These are phyloP conservation scores for Agrocybe pediades DNA, from an alignment of 768 basidiomycete genomes.

Conservation along the genomic window DNA sequence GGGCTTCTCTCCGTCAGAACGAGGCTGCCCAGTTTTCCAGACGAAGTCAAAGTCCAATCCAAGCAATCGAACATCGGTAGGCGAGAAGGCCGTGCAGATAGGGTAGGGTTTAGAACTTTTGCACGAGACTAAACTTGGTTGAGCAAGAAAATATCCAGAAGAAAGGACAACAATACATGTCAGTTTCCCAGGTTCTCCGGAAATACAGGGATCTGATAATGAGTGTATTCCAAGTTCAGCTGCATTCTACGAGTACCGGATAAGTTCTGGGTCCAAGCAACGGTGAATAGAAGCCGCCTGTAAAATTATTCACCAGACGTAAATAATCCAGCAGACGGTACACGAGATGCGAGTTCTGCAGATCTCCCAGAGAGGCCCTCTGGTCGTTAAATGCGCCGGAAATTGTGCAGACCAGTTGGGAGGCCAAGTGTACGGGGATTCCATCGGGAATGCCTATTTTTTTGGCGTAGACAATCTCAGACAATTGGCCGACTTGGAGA, in stretches of 20 bases:
- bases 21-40: constrained; percentile 20
- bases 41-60: constrained; percentile 25
- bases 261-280: constrained; percentile 3
- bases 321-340: constrained; percentile 53
- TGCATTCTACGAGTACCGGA: constrained; percentile 50
- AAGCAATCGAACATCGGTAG: constrained; percentile 14
- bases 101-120: constrained; percentile 38
- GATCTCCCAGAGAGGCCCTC: constrained; percentile 35
- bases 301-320: constrained; percentile 36
- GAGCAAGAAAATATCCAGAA: constrained; percentile 3
- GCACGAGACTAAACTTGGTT: constrained; percentile 34
- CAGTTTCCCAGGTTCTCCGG: constrained; percentile 45
- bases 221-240: constrained; percentile 55
- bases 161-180: constrained; percentile 8
- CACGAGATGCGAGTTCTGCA: constrained; percentile 52
- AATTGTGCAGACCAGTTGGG: constrained; percentile 53
- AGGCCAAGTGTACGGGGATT: constrained; percentile 51
- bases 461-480: constrained; percentile 28
- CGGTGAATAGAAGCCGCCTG: not conserved
- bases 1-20: not conserved
- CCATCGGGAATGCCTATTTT: constrained; percentile 39
- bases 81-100: constrained; percentile 9
- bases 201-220: constrained; percentile 54
- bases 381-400: constrained; percentile 53
- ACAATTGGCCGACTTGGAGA: constrained; percentile 31